Evolutionary conservation across 23 red algal genomes (phyloP), one percentile per base, ranked within the genome.

Genomic region (Gracilaria gracilis): DNA sequence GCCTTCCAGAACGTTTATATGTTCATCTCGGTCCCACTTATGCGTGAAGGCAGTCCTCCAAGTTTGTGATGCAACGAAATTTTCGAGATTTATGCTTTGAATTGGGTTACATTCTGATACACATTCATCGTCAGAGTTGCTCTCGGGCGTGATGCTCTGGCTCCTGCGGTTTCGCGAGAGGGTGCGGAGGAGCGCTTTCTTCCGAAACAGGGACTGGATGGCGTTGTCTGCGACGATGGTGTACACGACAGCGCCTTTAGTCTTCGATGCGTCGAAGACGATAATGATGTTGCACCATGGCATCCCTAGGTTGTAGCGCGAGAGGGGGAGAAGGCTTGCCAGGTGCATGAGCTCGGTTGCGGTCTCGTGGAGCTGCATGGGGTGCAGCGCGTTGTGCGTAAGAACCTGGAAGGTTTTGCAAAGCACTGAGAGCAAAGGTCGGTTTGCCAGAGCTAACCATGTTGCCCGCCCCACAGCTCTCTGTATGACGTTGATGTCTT

Each of bases 1-100:
- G 16, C 47, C 80, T 65, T 83, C 80, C 23, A 83, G 25, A 32
- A 58, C 24, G 55, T 62, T 83, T 36, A 83, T 83, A 6, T 83
- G 80, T 13, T 83, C 53, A 6, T 25, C 3, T 0, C 29, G 50
- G 24, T 24, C 0, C 53, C 50, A 62, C 37, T 23, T 15, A 31
- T 83, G 80, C 23, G 54, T 23, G 33, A 83, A 83, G 21, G 80
- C 80, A 4, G 4, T 37, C 19, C 23, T 64, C 54, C 50, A 83
- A 59, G 19, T 9, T 7, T 15, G 28, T 17, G 23, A 35, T 19
- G 13, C 9, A 25, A 70, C 12, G 65, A 70, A 33, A 25, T 34
- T 70, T 19, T 70, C 65, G 28, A 70, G 24, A 25, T 11, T 2
- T 1, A 25, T 4, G 28, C 17, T 70, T 70, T 25, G 28, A 5